Evolutionary conservation across 208 protist genomes (phyloP), one percentile per base, ranked within the genome.

Genomic region (Leptomonas seymouri): DNA sequence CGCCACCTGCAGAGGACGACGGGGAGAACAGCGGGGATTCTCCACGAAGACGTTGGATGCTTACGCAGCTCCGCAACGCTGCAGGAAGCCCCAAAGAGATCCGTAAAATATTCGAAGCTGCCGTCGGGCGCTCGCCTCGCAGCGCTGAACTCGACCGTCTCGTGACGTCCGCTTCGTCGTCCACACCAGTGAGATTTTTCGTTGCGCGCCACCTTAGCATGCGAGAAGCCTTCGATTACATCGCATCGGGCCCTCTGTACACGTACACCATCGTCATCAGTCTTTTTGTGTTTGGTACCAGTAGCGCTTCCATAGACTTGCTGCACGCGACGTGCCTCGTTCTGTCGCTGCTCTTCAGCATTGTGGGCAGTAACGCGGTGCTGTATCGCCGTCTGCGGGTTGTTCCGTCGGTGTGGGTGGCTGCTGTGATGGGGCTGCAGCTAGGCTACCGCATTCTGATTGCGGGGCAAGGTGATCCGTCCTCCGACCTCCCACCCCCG

Each of bases 201-300:
- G 25, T 45, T 7, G 25, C 21, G 31, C 45, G 45, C 18, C 60
- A 50, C 16, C 57, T 76, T 27, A 76, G 45, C 4, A 46, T 39
- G 39, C 25, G 20, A 34, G 63, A 76, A 45, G 62, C 71, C 25
- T 51, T 39, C 1, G 25, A 61, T 16, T 64, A 54, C 56, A n/a
- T 76, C n/a, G 39, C 49, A 7, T 36, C 55, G 16, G 62, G 56
- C 5, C 63, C 63, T 7, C 41, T 70, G 27, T 67, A 71, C 63
- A 76, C 71, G 6, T 76, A 71, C 49, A 41, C 41, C 15, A 48
- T 76, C 54, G 48, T 76, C 31, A 36, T 76, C 49, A 66, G 63
- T 30, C 61, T 66, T 36, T 76, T 76, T 44, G 63, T 71, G 18
- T 56, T 76, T 23, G 71, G 71, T 49, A 66, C 71, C 15, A 76